A percentile compares a stretch with the other conserved stretches of the same genome.
phyloP scores from a whole-genome alignment of 495 filamentous ascomycete genomes.

The Podospora appendiculata region DNA sequence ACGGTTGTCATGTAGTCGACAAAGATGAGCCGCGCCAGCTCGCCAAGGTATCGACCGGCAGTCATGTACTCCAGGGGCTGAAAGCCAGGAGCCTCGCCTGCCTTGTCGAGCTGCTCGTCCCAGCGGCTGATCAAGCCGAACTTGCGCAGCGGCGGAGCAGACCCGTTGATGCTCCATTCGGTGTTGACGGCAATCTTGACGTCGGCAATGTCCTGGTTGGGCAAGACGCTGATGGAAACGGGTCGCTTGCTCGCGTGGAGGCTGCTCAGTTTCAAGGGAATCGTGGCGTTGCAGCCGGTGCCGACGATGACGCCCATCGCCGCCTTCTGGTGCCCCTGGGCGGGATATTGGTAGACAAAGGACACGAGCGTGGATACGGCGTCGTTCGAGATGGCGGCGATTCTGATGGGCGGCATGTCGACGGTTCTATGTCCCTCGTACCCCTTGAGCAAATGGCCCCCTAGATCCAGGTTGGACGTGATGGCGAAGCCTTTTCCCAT shows the following conservation, averaged over 20 bases:
- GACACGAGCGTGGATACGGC: slow-evolving; percentile 73
- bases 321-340: slow-evolving; percentile 34
- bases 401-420: slow-evolving; percentile 56
- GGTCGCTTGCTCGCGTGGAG: slow-evolving; percentile 57
- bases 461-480: slow-evolving; percentile 62
- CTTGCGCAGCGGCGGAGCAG: slow-evolving; percentile 55
- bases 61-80: slow-evolving; percentile 89
- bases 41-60: slow-evolving; percentile 73
- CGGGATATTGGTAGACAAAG: slow-evolving; percentile 54
- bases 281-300: slow-evolving; percentile 78
- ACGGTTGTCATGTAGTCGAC: slow-evolving; percentile 55
- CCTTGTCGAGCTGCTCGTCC: slow-evolving; percentile 58
- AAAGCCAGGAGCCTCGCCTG: slow-evolving; percentile 67
- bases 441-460: slow-evolving; percentile 56
- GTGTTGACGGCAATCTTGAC: slow-evolving; percentile 71
- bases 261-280: slow-evolving; percentile 57
- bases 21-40: slow-evolving; percentile 67
- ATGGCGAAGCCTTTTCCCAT: slow-evolving; percentile 89
- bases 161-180: slow-evolving; percentile 77
- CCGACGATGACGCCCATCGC: slow-evolving; percentile 77
- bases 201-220: slow-evolving; percentile 47
- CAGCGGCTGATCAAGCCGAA: slow-evolving; percentile 61
- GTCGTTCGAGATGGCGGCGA: slow-evolving; percentile 76
- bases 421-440: slow-evolving; percentile 48
- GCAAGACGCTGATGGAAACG: slow-evolving; percentile 44